Percentiles rank a stretch among this genome's conserved stretches.
phyloP scores from a whole-genome alignment of 2,329 filamentous ascomycete genomes.

The Coniochaeta hoffmannii region DNA sequence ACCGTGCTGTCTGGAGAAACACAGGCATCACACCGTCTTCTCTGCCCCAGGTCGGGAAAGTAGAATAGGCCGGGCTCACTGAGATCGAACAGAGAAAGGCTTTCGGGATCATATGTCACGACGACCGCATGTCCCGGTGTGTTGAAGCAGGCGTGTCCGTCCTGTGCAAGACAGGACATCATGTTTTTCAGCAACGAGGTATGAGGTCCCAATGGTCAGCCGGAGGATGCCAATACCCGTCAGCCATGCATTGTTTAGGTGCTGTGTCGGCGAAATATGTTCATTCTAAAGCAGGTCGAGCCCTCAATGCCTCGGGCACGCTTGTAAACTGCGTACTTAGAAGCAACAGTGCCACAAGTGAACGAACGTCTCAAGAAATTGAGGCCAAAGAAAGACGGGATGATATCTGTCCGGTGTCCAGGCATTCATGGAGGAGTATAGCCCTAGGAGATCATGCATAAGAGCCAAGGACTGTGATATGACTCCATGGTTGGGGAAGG shows the following conservation, averaged over 20 bases:
- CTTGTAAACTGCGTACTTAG: too few relatives aligned
- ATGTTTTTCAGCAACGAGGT: too few relatives aligned
- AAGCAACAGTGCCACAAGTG: too few relatives aligned
- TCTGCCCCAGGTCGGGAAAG: neutral
- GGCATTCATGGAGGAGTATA: neutral
- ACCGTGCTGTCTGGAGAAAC: neutral
- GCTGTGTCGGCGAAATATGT: too few relatives aligned
- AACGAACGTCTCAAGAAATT: too few relatives aligned
- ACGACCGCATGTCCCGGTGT: neutral
- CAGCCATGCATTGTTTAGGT: too few relatives aligned
- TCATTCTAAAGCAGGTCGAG: too few relatives aligned
- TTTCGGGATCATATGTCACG: neutral
- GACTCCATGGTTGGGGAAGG: neutral
- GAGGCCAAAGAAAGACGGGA: neutral
- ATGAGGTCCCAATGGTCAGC: too few relatives aligned
- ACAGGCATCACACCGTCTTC: neutral
- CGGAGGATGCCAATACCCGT: too few relatives aligned
- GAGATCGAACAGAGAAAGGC: neutral
- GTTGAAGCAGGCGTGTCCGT: neutral
- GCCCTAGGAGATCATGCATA: too few relatives aligned
- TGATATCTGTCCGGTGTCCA: neutral
- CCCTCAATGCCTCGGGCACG: too few relatives aligned
- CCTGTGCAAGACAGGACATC: neutral
- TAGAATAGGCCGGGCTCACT: neutral
- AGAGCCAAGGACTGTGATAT: too few relatives aligned